These are phyloP conservation scores for Schizothecium vesticola DNA, from an alignment of 495 filamentous ascomycete genomes.

Conservation along the genomic window DNA sequence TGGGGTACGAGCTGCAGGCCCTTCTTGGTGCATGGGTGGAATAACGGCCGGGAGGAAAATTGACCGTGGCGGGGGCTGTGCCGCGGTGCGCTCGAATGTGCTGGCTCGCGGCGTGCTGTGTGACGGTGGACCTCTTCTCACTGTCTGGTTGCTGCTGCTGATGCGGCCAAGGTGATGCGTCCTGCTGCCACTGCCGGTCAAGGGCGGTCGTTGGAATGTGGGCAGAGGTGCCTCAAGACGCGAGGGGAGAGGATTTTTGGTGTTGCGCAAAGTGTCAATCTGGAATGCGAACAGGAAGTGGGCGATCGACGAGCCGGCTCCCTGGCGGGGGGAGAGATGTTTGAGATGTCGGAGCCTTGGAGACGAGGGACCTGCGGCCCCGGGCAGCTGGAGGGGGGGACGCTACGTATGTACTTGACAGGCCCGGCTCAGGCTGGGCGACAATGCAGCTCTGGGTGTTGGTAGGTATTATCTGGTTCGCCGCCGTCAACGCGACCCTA, in stretches of 20 bases:
- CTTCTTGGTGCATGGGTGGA: not conserved
- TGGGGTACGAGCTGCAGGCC: not conserved
- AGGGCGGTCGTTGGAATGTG: not conserved
- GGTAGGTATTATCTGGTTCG: not conserved
- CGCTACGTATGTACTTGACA: constrained; percentile 11
- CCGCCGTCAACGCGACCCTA: not conserved
- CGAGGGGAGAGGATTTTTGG: not conserved
- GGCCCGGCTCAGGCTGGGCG: not conserved
- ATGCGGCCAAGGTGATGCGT: not conserved
- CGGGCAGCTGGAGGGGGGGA: not conserved
- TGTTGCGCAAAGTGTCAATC: constrained; percentile 1
- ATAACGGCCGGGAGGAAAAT: not conserved
- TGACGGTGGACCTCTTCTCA: not conserved
- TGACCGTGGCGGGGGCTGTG: not conserved
- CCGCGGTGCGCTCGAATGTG: not conserved
- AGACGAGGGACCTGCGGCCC: not conserved
- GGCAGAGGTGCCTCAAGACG: not conserved
- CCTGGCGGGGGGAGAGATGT: constrained; percentile 5
- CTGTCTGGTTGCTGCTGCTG: not conserved
- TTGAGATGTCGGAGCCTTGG: constrained; percentile 2
- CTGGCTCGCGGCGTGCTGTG: not conserved
- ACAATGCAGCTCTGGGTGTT: not conserved
- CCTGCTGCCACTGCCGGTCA: not conserved
- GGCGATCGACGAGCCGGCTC: constrained; percentile 10
- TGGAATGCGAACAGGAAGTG: constrained; percentile 7